A percentile compares a stretch with the other conserved stretches of the same genome.
phyloP scores from a whole-genome alignment of 129 eudicot species.

The Centrapalus pauciflorus region DNA sequence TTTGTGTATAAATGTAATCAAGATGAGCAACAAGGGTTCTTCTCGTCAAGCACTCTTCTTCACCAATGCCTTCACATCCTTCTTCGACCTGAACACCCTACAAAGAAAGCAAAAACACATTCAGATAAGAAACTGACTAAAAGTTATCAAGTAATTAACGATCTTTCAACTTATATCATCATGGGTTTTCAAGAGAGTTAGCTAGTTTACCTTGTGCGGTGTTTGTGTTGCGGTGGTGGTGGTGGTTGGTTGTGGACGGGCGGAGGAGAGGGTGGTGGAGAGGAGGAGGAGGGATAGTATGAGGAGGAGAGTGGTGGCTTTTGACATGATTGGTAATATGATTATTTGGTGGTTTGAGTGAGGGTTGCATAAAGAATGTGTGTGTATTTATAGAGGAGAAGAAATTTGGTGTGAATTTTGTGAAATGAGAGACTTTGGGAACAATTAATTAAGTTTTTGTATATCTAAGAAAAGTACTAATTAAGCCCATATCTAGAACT shows the following conservation, averaged over 20 bases:
- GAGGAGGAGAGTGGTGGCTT: conserved; percentile 24
- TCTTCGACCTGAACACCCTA: conserved; percentile 31
- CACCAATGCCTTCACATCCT: conserved; percentile 38
- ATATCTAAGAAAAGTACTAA: background rate
- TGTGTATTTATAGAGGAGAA: conserved; percentile 15
- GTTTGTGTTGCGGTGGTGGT: conserved; percentile 4
- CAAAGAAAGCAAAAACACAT: conserved; percentile 4
- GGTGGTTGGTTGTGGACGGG: conserved; percentile 31
- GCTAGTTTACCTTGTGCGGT: conserved; percentile 22
- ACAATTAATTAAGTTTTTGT: background rate
- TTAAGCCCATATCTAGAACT: background rate
- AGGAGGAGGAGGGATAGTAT: conserved; percentile 21
- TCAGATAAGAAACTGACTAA: background rate
- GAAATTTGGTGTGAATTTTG: conserved; percentile 15
- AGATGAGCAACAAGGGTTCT: conserved; percentile 62
- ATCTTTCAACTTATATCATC: background rate
- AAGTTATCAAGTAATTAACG: background rate
- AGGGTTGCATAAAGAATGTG: conserved; percentile 20
- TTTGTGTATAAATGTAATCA: conserved; percentile 62
- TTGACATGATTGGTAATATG: conserved; percentile 19
- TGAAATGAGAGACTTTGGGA: conserved; percentile 2
- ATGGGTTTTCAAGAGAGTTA: background rate
- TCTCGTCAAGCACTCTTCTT: conserved; percentile 58
- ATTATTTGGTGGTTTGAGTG: conserved; percentile 19
- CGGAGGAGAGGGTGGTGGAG: conserved; percentile 11